A percentile compares a stretch with the other conserved stretches of the same genome.
Evolutionary conservation across 257 asterid species (phyloP).

Genomic region (Solanum pimpinellifolium): DNA sequence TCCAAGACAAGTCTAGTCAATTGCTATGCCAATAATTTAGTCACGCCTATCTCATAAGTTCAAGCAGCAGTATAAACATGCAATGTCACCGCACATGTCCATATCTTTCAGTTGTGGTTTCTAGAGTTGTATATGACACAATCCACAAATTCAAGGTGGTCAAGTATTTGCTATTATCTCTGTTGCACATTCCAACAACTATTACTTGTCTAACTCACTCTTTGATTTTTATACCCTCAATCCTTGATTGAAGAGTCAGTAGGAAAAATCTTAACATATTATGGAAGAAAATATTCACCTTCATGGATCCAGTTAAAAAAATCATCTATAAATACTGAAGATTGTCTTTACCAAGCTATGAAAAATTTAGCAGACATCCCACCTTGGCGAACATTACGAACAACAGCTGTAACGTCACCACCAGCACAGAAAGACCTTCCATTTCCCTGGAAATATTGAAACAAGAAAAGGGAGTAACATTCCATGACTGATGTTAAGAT

Average conservation of each 20-base stretch:
- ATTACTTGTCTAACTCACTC: background rate
- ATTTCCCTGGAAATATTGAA: slow-evolving; percentile 32
- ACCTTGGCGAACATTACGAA: slow-evolving; percentile 58
- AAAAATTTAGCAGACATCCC: background rate
- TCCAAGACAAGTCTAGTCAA: background rate
- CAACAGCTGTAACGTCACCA: slow-evolving; percentile 85
- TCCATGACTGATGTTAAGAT: background rate
- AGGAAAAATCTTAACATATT: background rate
- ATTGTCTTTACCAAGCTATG: background rate
- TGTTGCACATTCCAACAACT: background rate
- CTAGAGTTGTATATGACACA: background rate
- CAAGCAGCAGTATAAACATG: background rate
- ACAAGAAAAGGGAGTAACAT: background rate
- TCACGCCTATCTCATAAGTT: background rate
- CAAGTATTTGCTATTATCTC: background rate
- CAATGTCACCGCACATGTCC: background rate
- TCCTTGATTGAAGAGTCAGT: background rate
- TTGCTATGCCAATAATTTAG: background rate
- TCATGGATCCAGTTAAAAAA: background rate
- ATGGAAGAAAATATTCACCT: background rate
- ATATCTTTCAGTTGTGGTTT: background rate
- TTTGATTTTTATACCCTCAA: background rate
- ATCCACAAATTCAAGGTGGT: background rate
- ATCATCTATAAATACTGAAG: background rate
- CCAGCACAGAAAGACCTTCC: slow-evolving; percentile 99